Evolutionary conservation across 1,139 yeast species (phyloP), one percentile per base, ranked within the genome.

Genomic region (Suhomyces ambrosiae): DNA sequence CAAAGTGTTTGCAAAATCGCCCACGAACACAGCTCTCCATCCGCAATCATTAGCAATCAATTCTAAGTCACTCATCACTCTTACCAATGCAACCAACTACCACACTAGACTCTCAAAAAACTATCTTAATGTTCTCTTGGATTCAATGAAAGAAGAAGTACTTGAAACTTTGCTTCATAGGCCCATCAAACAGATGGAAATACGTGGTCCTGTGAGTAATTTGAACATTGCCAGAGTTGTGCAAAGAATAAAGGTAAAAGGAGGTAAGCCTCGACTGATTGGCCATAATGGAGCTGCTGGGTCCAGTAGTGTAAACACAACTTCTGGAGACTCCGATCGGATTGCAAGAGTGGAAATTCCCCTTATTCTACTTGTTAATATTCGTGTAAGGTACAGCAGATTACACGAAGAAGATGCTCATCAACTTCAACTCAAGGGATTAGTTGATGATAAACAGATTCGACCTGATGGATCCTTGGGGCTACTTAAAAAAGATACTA

Each of bases 41-140:
- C 41, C 30, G 17, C 35, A 29, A 14, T 41, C 52, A n/a, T 34
- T 48, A 16, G 50, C 54, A 16, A 48, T 50, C 42, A 50, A 50
- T 32, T 35, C 45, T 14, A 46, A 44, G 22, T 50, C 54, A 2
- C 38, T 50, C 18, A 48, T 50, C 27, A 47, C 52, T 1, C 41
- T 50, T 14, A 48, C 43, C 37, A 46, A 46, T 29, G 33, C 41
- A 26, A 37, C 41, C 33, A 40, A 38, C 35, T 50, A 42, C 33
- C 54, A 49, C 21, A 46, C 49, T 13, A 42, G 42, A 33, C 44
- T 50, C 10, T 47, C 52, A 11, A 42, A 46, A 23, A 47, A 49
- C 28, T 50, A 45, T 34, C 41, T 48, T 19, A 41, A 42, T 30
- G 37, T 41, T 14, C 35, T 50, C 17, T 22, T 50, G 5, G 49